phyloP scores from a whole-genome alignment of 2,329 filamentous ascomycete species.

The Scedosporium aurantiacum region DNA sequence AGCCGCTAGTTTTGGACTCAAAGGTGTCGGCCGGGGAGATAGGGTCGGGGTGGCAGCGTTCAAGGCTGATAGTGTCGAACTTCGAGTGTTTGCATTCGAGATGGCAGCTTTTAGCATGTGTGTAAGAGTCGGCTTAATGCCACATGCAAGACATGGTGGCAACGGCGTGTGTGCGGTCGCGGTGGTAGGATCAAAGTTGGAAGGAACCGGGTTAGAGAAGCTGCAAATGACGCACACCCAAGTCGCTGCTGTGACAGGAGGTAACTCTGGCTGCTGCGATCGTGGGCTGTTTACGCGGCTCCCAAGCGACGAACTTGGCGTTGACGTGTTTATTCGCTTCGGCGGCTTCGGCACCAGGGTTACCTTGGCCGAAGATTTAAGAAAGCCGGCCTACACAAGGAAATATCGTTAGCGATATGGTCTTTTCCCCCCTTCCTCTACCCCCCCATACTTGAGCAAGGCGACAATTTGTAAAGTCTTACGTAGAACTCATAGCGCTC shows the following conservation, averaged over 20 bases:
- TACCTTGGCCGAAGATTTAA: slow-evolving; percentile 91
- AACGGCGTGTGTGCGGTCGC: slow-evolving; percentile 70
- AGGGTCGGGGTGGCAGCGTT: slow-evolving; percentile 13
- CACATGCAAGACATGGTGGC: slow-evolving; percentile 82
- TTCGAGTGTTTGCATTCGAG: slow-evolving; percentile 53
- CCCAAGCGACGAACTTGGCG: slow-evolving; percentile 1
- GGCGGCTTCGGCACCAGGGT: slow-evolving; percentile 73
- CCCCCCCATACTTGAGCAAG: not conserved
- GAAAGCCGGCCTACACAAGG: slow-evolving; percentile 54
- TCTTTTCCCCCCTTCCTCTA: not conserved
- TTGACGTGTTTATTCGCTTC: slow-evolving; percentile 39
- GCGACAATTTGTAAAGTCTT: slow-evolving; percentile 13
- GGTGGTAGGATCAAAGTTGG: slow-evolving; percentile 80
- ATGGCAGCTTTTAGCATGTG: slow-evolving; percentile 82
- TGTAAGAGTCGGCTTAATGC: slow-evolving; percentile 78
- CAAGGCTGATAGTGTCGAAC: not conserved
- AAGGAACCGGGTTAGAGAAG: slow-evolving; percentile 84
- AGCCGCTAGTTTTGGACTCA: slow-evolving; percentile 8
- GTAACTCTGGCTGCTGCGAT: slow-evolving; percentile 22
- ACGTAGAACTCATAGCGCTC: slow-evolving; percentile 87
- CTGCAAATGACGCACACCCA: slow-evolving; percentile 97
- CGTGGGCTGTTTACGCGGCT: not conserved
- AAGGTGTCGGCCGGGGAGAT: slow-evolving; percentile 17
- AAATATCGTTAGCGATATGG: not conserved
- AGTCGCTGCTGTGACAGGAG: slow-evolving; percentile 53